phyloP scores from a whole-genome alignment of 2,329 filamentous ascomycete species.

The Penicillium rolfsii region DNA sequence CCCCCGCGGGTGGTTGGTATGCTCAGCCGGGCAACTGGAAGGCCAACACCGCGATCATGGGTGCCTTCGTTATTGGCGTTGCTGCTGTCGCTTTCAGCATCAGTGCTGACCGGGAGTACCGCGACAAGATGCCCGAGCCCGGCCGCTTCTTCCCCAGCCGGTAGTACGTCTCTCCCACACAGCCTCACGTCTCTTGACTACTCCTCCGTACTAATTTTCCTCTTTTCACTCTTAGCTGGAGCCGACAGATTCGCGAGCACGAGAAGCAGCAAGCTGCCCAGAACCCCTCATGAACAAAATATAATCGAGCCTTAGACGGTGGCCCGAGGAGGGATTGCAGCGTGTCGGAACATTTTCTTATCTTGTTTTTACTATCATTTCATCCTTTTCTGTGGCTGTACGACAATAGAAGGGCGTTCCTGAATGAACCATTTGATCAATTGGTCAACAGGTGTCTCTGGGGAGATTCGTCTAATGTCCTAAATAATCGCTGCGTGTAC shows the following conservation, averaged over 20 bases:
- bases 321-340: slow-evolving; percentile 29
- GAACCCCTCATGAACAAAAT: slow-evolving; percentile 43
- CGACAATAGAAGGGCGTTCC: slow-evolving; percentile 45
- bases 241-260: slow-evolving; percentile 70
- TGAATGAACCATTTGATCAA: slow-evolving; percentile 37
- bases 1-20: slow-evolving; percentile 97
- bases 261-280: slow-evolving; percentile 57
- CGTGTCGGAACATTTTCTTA: slow-evolving; percentile 33
- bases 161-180: slow-evolving; percentile 62
- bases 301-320: slow-evolving; percentile 21
- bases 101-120: slow-evolving; percentile 73
- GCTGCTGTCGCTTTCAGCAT: slow-evolving; percentile 69
- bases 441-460: slow-evolving; percentile 42
- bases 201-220: slow-evolving; percentile 24
- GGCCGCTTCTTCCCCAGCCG: slow-evolving; percentile 81
- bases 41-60: slow-evolving; percentile 80
- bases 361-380: slow-evolving; percentile 35
- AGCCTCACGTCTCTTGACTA: slow-evolving; percentile 6
- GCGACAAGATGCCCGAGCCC: slow-evolving; percentile 74
- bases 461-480: slow-evolving; percentile 44
- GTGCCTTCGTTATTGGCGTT: slow-evolving; percentile 69
- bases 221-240: slow-evolving; percentile 59
- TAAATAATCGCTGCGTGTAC: slow-evolving; percentile 49
- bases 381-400: slow-evolving; percentile 42
- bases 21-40: slow-evolving; percentile 94